Evolutionary conservation across 2,329 filamentous ascomycete species (phyloP), one percentile per base, ranked within the genome.

Genomic region (Chaetomium olivaceum): DNA sequence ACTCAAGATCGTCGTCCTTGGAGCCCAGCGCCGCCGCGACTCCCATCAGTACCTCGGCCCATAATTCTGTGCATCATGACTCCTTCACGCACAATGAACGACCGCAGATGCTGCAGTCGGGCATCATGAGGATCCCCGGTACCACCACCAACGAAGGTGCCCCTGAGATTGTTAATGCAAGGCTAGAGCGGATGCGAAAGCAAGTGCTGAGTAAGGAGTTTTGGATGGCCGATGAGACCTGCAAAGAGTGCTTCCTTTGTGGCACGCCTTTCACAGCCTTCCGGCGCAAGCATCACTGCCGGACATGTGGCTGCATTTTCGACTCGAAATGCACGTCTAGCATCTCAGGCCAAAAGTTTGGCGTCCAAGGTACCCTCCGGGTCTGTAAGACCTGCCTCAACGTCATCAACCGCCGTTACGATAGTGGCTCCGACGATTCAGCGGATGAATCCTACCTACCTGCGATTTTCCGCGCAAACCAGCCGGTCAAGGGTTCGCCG

Each of bases 191-290:
- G 71, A 90, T 97, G 82, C 88, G 90, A 68, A 91, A 92, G 73
- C 93, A 94, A 74, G 89, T 99, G 8, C 80, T 98, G 55, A 96
- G 91, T 76, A 95, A 93, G 74, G 93, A 98, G 71, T 98, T 97
- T 72, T 98, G 94, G 95, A 99, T 99, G 95, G 91, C 93, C 66
- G 95, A 99, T 75, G 95, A 98, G 74, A 97, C 96, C 68, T 96
- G 94, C 66, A 98, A 96, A 75, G 94, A 97, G 73, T 99, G 95
- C 74, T 99, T 97, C 75, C 87, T 92, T 54, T 99, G 95, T 73
- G 92, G 92, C 54, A 90, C 92, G 65, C 86, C 91, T 1, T 99
- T 99, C 74, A 93, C 92, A 0, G 95, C 94, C 1, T 98, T 98
- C 75, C 87, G 95, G 66, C 88, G 95, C 70, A 99, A 99, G 75